Evolutionary conservation across 495 filamentous ascomycete genomes (phyloP).

Genomic region (Xylona heveae): DNA sequence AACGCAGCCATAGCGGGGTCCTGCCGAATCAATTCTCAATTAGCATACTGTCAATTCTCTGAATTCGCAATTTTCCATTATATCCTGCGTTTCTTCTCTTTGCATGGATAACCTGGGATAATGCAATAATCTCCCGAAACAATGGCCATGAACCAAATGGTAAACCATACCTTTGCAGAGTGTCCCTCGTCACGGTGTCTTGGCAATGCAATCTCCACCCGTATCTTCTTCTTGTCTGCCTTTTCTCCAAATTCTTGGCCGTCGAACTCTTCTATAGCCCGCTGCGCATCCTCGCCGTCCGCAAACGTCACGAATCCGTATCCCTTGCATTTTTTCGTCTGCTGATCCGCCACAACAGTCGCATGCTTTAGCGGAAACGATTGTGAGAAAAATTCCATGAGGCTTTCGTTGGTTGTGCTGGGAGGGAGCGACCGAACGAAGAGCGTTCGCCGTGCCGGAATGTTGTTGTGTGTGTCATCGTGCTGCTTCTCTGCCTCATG

Average conservation of each 20-base stretch:
- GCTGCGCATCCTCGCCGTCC: conserved; percentile 71
- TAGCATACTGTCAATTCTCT: no score
- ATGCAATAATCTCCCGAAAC: no score
- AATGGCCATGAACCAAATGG: no score
- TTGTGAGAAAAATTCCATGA: conserved; percentile 80
- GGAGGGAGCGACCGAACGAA: conserved; percentile 77
- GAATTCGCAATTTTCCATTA: no score
- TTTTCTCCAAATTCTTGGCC: conserved; percentile 42
- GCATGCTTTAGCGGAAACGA: conserved; percentile 89
- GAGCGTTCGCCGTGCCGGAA: conserved; percentile 38
- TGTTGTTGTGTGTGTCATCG: conserved; percentile 5
- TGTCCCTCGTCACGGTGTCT: conserved; percentile 38
- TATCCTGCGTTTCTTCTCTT: no score
- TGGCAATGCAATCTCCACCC: conserved; percentile 70
- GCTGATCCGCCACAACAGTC: conserved; percentile 58
- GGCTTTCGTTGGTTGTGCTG: conserved; percentile 54
- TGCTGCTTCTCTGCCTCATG: conserved; percentile 1
- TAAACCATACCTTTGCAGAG: no score
- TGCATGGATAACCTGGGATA: no score
- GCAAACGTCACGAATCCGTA: conserved; percentile 96
- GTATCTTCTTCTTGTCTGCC: conserved; percentile 64
- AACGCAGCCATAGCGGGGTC: no score
- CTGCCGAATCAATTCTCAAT: no score
- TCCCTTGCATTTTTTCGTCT: conserved; percentile 67
- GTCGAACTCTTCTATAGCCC: conserved; percentile 59